These are phyloP conservation scores for Eutrema salsugineum DNA, from an alignment of 441 rosid genomes.

Conservation along the genomic window DNA sequence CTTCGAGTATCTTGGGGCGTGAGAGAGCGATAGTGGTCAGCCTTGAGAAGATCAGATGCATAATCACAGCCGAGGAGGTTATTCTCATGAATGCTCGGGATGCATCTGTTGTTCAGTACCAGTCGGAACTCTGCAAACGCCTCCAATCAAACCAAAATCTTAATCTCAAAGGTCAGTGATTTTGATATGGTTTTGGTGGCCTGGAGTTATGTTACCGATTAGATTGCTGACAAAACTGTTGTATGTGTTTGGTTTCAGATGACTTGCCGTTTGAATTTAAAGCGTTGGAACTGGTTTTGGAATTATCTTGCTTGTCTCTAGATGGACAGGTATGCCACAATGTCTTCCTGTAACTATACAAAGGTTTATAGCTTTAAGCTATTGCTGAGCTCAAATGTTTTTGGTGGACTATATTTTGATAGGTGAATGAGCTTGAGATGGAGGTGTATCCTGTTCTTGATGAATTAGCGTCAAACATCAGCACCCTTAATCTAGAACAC, in stretches of 20 bases:
- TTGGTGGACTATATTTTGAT: slow-evolving; percentile 18
- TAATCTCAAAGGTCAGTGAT: slow-evolving; percentile 39
- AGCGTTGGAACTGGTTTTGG: slow-evolving; percentile 95
- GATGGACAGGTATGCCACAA: slow-evolving; percentile 69
- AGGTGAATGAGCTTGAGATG: slow-evolving; percentile 89
- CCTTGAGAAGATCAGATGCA: slow-evolving; percentile 90
- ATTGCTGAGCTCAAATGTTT: not conserved
- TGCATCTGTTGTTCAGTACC: slow-evolving; percentile 66
- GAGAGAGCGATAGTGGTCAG: slow-evolving; percentile 93
- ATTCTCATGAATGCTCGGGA: slow-evolving; percentile 87
- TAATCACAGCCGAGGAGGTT: slow-evolving; percentile 93
- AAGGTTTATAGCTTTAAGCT: not conserved
- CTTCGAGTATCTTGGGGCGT: slow-evolving; percentile 83
- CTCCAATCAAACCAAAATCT: slow-evolving; percentile 66
- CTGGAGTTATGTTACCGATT: not conserved
- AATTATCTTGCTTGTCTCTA: slow-evolving; percentile 80
- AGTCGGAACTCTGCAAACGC: slow-evolving; percentile 79
- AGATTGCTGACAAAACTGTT: slow-evolving; percentile 25
- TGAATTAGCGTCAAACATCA: slow-evolving; percentile 81
- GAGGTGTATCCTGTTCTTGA: slow-evolving; percentile 91
- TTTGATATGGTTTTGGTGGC: not conserved
- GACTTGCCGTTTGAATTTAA: slow-evolving; percentile 95
- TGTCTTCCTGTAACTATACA: not conserved
- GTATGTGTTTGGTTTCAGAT: slow-evolving; percentile 52
- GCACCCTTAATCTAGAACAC: slow-evolving; percentile 83